Conservation (phyloP, 495 filamentous ascomycete species). For the Neurospora sp. region DNA sequence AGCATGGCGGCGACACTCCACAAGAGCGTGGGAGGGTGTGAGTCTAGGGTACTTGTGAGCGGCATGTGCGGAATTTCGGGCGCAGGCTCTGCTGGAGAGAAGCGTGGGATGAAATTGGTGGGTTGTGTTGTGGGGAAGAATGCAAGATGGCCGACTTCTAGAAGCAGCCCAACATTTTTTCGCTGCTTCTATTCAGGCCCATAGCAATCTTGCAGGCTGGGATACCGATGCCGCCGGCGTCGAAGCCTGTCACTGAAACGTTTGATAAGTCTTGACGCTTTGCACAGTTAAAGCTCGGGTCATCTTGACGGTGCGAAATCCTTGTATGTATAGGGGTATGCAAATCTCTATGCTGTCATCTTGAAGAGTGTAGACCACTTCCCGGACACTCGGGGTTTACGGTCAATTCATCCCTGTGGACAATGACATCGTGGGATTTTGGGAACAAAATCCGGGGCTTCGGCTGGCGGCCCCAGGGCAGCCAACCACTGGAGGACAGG, state of each 20-base stretch:
- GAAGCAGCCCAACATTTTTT: background rate
- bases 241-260: background rate
- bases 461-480: background rate
- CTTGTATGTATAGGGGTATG: background rate
- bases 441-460: background rate
- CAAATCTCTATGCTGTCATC: background rate
- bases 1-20: constrained; percentile 18
- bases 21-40: constrained; percentile 11
- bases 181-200: background rate
- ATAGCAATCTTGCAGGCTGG: background rate
- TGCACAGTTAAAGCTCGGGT: background rate
- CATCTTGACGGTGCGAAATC: background rate
- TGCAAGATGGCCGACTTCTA: background rate
- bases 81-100: constrained; percentile 10
- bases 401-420: background rate
- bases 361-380: background rate
- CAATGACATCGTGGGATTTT: background rate
- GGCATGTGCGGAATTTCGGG: constrained; percentile 12
- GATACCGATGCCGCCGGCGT: background rate
- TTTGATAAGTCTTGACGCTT: background rate
- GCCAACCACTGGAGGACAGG: background rate
- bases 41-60: constrained; percentile 1
- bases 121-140: constrained; percentile 8
- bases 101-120: constrained; percentile 16
- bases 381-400: background rate